Conservation (phyloP, 1,284 basidiomycete genomes). For the Exobasidium rhododendri region DNA sequence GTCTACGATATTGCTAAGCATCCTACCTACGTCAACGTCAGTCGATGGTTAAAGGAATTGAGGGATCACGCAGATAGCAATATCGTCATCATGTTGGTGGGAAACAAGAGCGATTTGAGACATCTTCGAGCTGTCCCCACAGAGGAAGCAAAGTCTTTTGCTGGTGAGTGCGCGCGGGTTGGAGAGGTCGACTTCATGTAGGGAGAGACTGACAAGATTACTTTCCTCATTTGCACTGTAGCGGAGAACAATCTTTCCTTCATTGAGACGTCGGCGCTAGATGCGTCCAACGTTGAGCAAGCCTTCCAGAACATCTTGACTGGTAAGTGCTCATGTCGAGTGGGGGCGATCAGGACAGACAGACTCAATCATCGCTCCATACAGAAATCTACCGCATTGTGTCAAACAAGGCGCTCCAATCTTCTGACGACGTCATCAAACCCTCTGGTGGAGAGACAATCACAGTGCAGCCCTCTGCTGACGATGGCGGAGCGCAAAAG, state of each 20-base stretch:
- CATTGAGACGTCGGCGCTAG: conserved; percentile 98
- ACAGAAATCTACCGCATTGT: conserved; percentile 55
- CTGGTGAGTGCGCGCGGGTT: conserved; percentile 29
- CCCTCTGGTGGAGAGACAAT: conserved; percentile 54
- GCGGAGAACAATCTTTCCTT: conserved; percentile 76
- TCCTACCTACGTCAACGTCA: conserved; percentile 90
- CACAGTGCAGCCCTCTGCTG: conserved; percentile 52
- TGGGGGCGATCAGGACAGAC: conserved; percentile 66
- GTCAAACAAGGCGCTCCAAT: conserved; percentile 54
- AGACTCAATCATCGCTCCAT: conserved; percentile 70
- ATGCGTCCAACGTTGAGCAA: conserved; percentile 91
- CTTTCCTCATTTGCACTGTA: conserved; percentile 39
- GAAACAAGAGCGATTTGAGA: conserved; percentile 91
- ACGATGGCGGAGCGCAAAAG: conserved; percentile 52
- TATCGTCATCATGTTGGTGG: conserved; percentile 60
- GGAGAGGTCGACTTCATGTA: neutral
- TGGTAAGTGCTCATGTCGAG: conserved; percentile 63
- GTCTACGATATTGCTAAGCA: conserved; percentile 67
- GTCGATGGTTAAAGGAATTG: conserved; percentile 96
- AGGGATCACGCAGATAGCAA: conserved; percentile 62
- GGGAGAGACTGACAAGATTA: neutral
- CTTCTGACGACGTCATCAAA: conserved; percentile 54
- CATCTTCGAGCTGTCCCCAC: conserved; percentile 93
- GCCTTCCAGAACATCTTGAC: conserved; percentile 95
- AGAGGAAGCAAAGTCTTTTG: conserved; percentile 60